These are phyloP conservation scores for Solanum gracilifrons DNA, from an alignment of 257 asterid species.

Conservation along the genomic window DNA sequence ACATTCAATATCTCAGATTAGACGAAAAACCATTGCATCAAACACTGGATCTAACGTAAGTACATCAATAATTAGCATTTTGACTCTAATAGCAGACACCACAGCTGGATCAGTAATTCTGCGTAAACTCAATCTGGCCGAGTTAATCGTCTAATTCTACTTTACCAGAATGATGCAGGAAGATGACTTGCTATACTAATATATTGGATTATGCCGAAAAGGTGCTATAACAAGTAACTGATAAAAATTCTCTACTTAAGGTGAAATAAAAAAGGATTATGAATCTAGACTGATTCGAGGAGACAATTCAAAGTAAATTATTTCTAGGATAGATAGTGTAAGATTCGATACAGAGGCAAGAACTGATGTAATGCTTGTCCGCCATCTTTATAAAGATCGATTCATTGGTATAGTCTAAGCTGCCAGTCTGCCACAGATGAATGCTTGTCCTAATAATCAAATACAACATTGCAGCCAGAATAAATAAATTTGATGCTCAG, in stretches of 20 bases:
- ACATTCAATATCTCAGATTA: no score
- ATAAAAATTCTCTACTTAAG: neutral
- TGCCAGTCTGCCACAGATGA: no score
- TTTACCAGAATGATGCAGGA: neutral
- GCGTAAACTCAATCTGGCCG: no score
- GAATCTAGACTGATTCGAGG: no score
- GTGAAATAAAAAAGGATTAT: neutral
- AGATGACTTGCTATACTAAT: neutral
- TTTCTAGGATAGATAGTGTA: neutral
- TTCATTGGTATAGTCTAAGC: no score
- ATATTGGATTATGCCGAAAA: neutral
- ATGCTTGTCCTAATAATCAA: no score
- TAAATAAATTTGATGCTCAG: no score
- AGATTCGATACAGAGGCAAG: neutral
- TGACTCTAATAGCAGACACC: neutral
- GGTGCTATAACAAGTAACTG: neutral
- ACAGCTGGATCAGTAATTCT: neutral
- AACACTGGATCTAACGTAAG: neutral
- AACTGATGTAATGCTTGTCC: neutral
- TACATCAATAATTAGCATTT: neutral
- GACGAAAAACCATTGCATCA: neutral
- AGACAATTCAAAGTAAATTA: neutral
- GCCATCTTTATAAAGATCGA: no score
- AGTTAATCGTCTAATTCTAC: no score
- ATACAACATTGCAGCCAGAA: no score